phyloP scores from a whole-genome alignment of 139 green algal species.

The Parachlorella kessleri region DNA sequence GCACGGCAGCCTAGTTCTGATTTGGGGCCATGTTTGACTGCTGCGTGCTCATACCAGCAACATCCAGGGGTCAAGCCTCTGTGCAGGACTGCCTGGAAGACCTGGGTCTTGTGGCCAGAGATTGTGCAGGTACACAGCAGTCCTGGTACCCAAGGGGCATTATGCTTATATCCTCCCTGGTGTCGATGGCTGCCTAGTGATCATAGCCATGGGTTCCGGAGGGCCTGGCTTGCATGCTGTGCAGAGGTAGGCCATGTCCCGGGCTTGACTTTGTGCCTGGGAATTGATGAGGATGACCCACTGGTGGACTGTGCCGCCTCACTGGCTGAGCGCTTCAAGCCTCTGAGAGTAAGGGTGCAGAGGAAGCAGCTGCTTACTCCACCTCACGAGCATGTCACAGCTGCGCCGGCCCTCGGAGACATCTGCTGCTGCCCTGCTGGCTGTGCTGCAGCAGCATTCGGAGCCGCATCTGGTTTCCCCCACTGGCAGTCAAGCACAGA shows the following conservation, averaged over 20 bases:
- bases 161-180: not conserved
- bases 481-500: no score
- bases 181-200: not conserved
- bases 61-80: not conserved
- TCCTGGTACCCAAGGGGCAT: not conserved
- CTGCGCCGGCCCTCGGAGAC: not conserved
- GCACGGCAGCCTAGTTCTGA: not conserved
- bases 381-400: not conserved
- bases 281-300: slow-evolving; percentile 7
- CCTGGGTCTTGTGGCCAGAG: not conserved
- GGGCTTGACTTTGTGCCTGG: not conserved
- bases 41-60: not conserved
- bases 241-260: not conserved
- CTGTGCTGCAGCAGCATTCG: not conserved
- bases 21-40: not conserved
- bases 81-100: not conserved
- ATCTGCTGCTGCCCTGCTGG: not conserved
- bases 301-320: not conserved
- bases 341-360: not conserved
- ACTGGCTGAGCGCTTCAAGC: not conserved
- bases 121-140: not conserved
- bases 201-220: not conserved
- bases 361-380: no score
- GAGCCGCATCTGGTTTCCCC: not conserved
- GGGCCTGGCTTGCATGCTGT: not conserved